Conservation (phyloP, 768 basidiomycete genomes). For the Lactifluus pinguis region DNA sequence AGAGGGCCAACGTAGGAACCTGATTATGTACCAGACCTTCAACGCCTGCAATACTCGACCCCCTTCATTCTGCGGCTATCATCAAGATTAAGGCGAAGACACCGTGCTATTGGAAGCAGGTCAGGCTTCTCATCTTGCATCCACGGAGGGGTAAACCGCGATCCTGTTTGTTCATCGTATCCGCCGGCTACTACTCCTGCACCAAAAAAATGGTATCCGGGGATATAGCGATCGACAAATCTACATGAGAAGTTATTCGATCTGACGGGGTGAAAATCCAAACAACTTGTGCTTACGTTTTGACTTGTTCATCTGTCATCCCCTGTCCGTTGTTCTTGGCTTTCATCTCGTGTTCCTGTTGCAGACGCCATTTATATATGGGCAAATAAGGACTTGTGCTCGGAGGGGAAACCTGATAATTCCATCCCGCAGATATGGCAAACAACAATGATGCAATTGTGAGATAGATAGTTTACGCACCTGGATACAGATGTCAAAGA, state of each 20-base stretch:
- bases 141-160: conserved; percentile 31
- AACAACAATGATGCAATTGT: neutral
- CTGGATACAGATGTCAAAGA: conserved; percentile 71
- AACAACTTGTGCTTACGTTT: conserved; percentile 27
- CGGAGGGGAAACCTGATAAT: conserved; percentile 32
- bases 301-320: conserved; percentile 78
- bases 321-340: conserved; percentile 72
- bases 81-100: conserved; percentile 45
- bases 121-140: conserved; percentile 29
- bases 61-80: conserved; percentile 40
- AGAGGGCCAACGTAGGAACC: neutral
- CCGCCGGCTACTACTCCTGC: conserved; percentile 40
- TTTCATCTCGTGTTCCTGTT: conserved; percentile 91
- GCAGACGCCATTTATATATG: conserved; percentile 80
- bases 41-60: conserved; percentile 33
- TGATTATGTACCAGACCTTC: neutral
- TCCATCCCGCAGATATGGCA: neutral
- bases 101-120: neutral
- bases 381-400: conserved; percentile 34
- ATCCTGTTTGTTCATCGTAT: conserved; percentile 15
- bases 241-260: conserved; percentile 28
- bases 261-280: neutral
- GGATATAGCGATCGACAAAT: conserved; percentile 90
- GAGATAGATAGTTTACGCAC: conserved; percentile 30
- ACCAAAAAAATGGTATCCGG: conserved; percentile 83